Conservation (phyloP, 306 rosid genomes). For the Begonia fuchsioides region DNA sequence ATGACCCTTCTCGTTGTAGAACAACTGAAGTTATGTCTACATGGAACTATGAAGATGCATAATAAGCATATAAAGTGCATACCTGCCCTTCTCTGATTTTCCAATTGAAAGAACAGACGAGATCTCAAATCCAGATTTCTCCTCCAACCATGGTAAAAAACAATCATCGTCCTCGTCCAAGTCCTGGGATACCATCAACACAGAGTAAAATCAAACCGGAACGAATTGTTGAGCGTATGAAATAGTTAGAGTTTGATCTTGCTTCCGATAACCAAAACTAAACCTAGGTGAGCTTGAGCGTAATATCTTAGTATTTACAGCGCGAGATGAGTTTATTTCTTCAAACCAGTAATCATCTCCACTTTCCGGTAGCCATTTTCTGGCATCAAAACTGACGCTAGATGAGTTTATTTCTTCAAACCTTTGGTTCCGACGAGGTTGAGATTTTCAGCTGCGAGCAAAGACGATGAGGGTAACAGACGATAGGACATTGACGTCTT, state of each 20-base stretch:
- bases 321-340: no score
- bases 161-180: conserved; percentile 15
- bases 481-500: conserved; percentile 8
- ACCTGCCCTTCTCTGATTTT: conserved; percentile 42
- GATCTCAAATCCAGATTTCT: conserved; percentile 30
- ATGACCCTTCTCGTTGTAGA: no score
- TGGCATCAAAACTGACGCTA: background rate
- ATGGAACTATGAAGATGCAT: background rate
- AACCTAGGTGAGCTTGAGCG: background rate
- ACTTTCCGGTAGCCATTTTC: background rate
- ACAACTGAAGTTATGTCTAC: no score
- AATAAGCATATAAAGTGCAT: background rate
- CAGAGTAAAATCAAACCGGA: background rate
- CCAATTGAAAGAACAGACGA: conserved; percentile 52
- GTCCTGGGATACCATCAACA: conserved; percentile 3
- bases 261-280: background rate
- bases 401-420: background rate
- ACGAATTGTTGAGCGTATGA: no score
- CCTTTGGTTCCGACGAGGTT: conserved; percentile 21
- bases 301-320: background rate
- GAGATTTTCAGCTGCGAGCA: conserved; percentile 12
- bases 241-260: background rate
- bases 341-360: background rate
- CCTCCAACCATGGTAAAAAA: conserved; percentile 61
- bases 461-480: conserved; percentile 15